phyloP scores from a whole-genome alignment of 495 filamentous ascomycete genomes.

The Lentithecium fluviatile region DNA sequence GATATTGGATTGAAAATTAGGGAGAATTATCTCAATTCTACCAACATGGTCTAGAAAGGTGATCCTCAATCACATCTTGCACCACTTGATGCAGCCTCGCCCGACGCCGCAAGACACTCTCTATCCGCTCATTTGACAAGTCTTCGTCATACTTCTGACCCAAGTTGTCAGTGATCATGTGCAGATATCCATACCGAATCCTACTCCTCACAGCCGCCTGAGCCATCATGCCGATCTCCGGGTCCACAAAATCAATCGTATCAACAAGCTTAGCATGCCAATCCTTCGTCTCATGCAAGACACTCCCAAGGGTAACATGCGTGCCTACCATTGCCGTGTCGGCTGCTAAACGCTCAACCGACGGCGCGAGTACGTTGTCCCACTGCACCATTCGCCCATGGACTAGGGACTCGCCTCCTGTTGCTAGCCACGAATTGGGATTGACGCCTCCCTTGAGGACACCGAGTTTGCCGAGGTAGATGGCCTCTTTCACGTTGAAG shows the following conservation, averaged over 20 bases:
- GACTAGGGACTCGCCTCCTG: constrained; percentile 8
- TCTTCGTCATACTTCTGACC: constrained; percentile 23
- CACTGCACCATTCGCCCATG: constrained; percentile 1
- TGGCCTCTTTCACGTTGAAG: constrained; percentile 17
- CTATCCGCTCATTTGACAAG: constrained; percentile 20
- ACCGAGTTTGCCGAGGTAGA: constrained; percentile 29
- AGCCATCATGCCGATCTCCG: constrained; percentile 30
- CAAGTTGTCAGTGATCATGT: constrained; percentile 29
- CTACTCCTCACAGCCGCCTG: constrained; percentile 23
- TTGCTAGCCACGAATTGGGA: constrained; percentile 12
- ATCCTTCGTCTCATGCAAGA: constrained; percentile 26
- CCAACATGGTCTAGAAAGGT: not conserved
- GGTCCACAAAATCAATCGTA: constrained; percentile 24
- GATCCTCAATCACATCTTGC: constrained; percentile 6
- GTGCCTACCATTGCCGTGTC: not conserved
- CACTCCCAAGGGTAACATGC: constrained; percentile 2
- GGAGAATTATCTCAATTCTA: too few species aligned
- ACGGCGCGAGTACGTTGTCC: constrained; percentile 4
- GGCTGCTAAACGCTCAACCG: not conserved
- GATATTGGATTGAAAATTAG: too few species aligned
- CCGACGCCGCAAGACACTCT: constrained; percentile 2
- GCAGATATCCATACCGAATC: constrained; percentile 18
- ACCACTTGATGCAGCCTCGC: constrained; percentile 5
- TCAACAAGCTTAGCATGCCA: constrained; percentile 9
- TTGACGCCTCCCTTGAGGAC: constrained; percentile 3